These are phyloP conservation scores for Lachancea sp. DNA, from an alignment of 805 yeast genomes.

Conservation along the genomic window DNA sequence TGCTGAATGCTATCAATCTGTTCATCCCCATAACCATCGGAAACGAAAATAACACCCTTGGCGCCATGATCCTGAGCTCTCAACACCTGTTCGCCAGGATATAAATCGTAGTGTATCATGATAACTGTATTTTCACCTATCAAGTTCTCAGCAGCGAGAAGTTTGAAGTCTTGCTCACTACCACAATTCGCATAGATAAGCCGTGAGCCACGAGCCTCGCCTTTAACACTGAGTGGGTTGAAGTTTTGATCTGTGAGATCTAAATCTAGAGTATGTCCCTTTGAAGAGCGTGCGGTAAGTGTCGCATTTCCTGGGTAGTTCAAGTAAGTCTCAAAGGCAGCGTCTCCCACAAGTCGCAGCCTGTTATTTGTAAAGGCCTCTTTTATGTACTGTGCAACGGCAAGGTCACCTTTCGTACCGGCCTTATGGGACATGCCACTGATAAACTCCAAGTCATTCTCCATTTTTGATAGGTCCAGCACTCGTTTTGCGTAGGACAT, in stretches of 20 bases:
- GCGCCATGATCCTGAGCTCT: constrained; percentile 55
- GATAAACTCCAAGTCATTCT: constrained; percentile 61
- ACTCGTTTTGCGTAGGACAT: constrained; percentile 43
- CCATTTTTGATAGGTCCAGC: constrained; percentile 51
- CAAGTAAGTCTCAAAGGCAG: constrained; percentile 48
- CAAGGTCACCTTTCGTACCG: constrained; percentile 80
- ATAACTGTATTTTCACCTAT: constrained; percentile 46
- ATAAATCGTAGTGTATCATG: constrained; percentile 51
- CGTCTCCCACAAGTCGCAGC: constrained; percentile 36
- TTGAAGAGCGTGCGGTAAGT: constrained; percentile 18
- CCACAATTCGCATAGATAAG: constrained; percentile 68
- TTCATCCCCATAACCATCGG: constrained; percentile 36
- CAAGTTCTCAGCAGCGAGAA: constrained; percentile 35
- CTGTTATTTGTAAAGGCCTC: constrained; percentile 55
- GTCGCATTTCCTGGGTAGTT: constrained; percentile 53
- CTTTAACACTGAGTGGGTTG: constrained; percentile 62
- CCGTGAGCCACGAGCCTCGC: constrained; percentile 43
- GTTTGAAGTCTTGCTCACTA: constrained; percentile 43
- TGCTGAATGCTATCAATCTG: constrained; percentile 32
- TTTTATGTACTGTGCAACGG: constrained; percentile 61
- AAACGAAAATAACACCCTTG: constrained; percentile 61
- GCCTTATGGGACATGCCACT: constrained; percentile 81
- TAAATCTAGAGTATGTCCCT: constrained; percentile 23
- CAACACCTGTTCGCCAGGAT: constrained; percentile 45
- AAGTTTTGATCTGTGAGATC: constrained; percentile 40